phyloP scores from a whole-genome alignment of 441 rosid species.

The Adansonia rubrostipa region DNA sequence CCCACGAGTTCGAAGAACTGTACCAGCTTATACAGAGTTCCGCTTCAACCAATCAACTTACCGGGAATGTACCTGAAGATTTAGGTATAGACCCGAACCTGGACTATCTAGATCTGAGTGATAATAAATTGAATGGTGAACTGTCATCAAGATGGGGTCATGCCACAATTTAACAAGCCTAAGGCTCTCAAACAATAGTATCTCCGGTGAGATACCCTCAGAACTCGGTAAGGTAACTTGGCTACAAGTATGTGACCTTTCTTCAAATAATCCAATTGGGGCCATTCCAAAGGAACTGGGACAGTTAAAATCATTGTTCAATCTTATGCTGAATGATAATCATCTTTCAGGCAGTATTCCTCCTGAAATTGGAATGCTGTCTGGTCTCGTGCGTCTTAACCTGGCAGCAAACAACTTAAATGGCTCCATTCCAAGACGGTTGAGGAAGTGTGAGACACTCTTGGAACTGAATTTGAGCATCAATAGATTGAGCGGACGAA shows the following conservation, averaged over 20 bases:
- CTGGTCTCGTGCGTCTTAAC: background rate
- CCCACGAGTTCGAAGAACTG: background rate
- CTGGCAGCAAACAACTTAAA: background rate
- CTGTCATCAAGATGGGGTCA: background rate
- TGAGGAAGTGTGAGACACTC: background rate
- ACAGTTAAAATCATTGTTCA: background rate
- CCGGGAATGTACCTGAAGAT: background rate
- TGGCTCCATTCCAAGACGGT: background rate
- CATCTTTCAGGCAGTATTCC: background rate
- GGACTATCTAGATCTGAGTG: background rate
- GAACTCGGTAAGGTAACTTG: background rate
- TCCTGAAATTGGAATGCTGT: background rate
- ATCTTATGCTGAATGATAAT: background rate
- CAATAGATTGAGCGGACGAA: background rate
- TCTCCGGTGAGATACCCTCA: background rate
- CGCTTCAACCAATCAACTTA: background rate
- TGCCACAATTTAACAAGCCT: slow-evolving; percentile 8
- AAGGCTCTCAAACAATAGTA: background rate
- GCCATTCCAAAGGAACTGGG: background rate
- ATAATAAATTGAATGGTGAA: background rate
- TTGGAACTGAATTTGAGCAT: slow-evolving; percentile 1
- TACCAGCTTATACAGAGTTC: background rate
- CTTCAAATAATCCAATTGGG: background rate
- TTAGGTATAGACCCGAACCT: background rate
- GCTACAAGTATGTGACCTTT: background rate